Evolutionary conservation across 176 grass and related monocot species (phyloP).

Genomic region (Oryza rufipogon): DNA sequence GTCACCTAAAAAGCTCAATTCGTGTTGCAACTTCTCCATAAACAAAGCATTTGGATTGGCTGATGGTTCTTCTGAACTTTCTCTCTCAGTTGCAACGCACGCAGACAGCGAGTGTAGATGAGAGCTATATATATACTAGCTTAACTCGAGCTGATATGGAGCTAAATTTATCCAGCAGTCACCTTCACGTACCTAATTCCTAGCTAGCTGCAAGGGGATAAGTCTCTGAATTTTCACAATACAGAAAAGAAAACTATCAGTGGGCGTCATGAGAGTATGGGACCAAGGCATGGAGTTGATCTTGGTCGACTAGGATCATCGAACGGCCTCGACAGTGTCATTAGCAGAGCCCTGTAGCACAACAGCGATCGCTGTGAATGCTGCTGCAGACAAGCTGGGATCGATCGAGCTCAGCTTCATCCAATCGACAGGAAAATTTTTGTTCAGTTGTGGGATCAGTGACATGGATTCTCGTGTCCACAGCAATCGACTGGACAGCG

Average conservation of each 20-base stretch:
- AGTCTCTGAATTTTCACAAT: slow-evolving; percentile 9
- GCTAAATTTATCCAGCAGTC: slow-evolving; percentile 29
- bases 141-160: not conserved
- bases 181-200: slow-evolving; percentile 42
- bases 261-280: not conserved
- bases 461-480: not conserved
- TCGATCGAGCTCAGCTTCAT: not conserved
- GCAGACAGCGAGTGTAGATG: not conserved
- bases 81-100: slow-evolving; percentile 1
- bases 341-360: slow-evolving; percentile 45
- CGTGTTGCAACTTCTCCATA: not conserved
- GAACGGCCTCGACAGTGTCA: slow-evolving; percentile 36
- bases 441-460: not conserved
- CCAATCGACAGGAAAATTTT: not conserved
- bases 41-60: not conserved
- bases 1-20: slow-evolving; percentile 23
- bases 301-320: not conserved
- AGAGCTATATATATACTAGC: not conserved
- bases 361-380: not conserved
- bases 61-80: not conserved
- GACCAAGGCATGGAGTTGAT: not conserved
- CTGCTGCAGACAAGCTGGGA: not conserved
- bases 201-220: slow-evolving; percentile 31
- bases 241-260: not conserved
- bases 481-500: slow-evolving; percentile 7